Percentiles rank a stretch among this genome's conserved stretches.
These are phyloP conservation scores for Talaromyces marneffei DNA, from an alignment of 2,329 filamentous ascomycete species.

Conservation along the genomic window DNA sequence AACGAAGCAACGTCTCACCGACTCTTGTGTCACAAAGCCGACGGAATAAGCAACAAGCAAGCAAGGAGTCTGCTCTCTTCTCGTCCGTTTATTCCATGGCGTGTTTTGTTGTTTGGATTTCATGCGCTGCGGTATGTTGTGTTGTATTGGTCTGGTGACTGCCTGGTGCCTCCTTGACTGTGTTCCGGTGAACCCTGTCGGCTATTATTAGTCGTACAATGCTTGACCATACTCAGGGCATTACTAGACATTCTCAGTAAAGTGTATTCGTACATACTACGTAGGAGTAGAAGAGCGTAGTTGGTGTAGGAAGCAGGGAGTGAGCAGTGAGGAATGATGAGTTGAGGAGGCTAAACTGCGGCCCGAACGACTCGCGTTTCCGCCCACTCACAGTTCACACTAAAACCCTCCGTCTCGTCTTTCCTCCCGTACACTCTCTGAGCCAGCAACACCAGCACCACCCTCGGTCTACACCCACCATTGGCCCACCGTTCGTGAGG, in stretches of 20 bases:
- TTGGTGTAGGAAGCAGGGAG: background rate
- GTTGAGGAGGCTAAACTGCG: background rate
- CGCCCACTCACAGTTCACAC: background rate
- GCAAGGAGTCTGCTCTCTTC: background rate
- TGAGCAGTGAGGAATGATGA: conserved; percentile 2
- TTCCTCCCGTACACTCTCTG: background rate
- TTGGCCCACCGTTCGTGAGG: background rate
- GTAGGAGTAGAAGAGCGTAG: background rate
- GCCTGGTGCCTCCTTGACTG: background rate
- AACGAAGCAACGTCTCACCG: conserved; percentile 5
- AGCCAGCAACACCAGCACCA: conserved; percentile 12
- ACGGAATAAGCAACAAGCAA: background rate
- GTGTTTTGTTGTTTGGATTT: background rate
- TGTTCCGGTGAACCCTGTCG: background rate
- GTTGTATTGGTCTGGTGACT: background rate
- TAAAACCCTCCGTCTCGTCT: background rate
- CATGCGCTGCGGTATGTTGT: background rate
- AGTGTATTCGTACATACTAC: too few species aligned
- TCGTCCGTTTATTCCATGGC: background rate
- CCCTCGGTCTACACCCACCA: background rate
- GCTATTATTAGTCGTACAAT: background rate
- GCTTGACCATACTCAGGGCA: background rate
- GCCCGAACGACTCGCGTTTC: conserved; percentile 2
- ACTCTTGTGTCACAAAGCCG: background rate
- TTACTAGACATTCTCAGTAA: too few species aligned